Percentiles rank a stretch among this genome's conserved stretches.
Evolutionary conservation across 1,284 basidiomycete genomes (phyloP).

Genomic region (Inonotus obliquus): DNA sequence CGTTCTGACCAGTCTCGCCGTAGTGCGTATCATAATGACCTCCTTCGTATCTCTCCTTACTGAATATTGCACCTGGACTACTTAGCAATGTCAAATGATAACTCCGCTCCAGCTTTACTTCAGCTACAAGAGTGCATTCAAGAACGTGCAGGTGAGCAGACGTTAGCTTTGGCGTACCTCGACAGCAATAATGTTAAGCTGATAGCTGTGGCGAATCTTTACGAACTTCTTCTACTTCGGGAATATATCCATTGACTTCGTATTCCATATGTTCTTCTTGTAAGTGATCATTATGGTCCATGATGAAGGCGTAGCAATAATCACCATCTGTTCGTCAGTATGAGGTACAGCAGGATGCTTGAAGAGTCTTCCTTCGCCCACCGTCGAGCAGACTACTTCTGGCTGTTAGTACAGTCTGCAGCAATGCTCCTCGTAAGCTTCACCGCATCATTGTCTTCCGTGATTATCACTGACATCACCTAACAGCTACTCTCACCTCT

Average conservation of each 20-base stretch:
- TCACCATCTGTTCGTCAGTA: conserved; percentile 41
- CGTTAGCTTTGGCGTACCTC: background rate
- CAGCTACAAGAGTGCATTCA: conserved; percentile 79
- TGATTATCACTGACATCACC: conserved; percentile 6
- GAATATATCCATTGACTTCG: conserved; percentile 86
- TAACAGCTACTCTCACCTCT: conserved; percentile 74
- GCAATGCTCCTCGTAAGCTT: conserved; percentile 75
- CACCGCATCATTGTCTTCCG: background rate
- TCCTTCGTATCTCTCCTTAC: background rate
- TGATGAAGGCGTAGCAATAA: background rate
- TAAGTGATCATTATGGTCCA: conserved; percentile 40
- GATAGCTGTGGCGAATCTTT: conserved; percentile 80
- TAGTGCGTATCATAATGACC: conserved; percentile 49
- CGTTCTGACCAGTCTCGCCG: conserved; percentile 75
- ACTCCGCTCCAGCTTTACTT: conserved; percentile 91
- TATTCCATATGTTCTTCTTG: conserved; percentile 99
- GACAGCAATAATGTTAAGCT: background rate
- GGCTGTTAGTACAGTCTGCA: conserved; percentile 81
- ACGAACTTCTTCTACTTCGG: conserved; percentile 98
- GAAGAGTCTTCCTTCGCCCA: conserved; percentile 96
- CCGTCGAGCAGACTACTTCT: conserved; percentile 88
- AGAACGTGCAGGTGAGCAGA: conserved; percentile 69
- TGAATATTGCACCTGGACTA: background rate
- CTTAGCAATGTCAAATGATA: conserved; percentile 86
- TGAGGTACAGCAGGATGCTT: conserved; percentile 94